Base-by-base conservation (phyloP, 306 rosid species). In the Clitoria ternatea region DNA sequence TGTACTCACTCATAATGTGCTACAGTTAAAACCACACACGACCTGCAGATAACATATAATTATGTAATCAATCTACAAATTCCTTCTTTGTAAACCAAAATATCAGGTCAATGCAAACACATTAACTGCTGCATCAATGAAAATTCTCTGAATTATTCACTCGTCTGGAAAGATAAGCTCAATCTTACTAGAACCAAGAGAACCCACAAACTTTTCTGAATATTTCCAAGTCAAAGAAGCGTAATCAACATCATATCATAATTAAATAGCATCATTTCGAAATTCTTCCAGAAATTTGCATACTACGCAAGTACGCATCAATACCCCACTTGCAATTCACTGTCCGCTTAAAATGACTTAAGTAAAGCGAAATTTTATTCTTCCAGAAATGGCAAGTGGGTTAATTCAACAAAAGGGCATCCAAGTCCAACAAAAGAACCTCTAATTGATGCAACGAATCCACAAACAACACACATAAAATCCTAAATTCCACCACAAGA, bases 381-480 rank as follows among this genome's bases (percentile, higher is more conserved):
- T 48, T 14, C 24, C 45, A 44, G 24, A 50, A 69, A 61, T 22
- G 27, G 26, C 20, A 18, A 40, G 45, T 18, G 26, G 66, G 22
- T 61, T 2, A n/a, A 8, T 35, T 57, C 62, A 67, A 39, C 4
- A 57, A 67, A 67, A 44, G 61, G 50, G 69, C 37, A 55, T 29
- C 62, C 39, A 57, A 69, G n/a, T 23, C 26, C 26, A 35, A 39
- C 23, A 36, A 20, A 15, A 37, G 17, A 62, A 48, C 27, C 32
- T 17, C 18, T 12, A 32, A 6, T 24, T 45, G 37, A 26, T 11
- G 49, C 4, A 1, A 62, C 29, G 19, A 61, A 62, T 33, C 70
- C 64, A 72, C 27, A 48, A 26, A n/a, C n/a, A n/a, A n/a, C n/a
- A n/a, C 73, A 64, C 61, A 26, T 5, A 24, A 76, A 67, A 56